These are phyloP conservation scores for Trichosphaerium sp. DNA, from an alignment of 78 protist species.

Conservation along the genomic window DNA sequence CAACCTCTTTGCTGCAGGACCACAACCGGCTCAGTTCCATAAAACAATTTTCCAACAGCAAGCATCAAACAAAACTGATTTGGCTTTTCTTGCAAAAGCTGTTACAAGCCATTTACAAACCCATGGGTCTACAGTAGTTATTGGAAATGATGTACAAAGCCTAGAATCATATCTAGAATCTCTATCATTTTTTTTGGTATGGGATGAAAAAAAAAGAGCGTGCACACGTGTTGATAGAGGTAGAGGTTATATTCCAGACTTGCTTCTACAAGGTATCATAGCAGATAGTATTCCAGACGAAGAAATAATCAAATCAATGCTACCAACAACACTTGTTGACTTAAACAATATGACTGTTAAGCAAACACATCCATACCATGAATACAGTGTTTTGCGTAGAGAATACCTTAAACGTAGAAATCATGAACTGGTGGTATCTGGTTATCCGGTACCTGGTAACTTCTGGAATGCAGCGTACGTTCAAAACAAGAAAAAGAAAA, in stretches of 20 bases:
- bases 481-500: too few relatives aligned
- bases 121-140: neutral
- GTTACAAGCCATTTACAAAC: neutral
- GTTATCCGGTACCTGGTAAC: too few relatives aligned
- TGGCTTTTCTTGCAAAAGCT: neutral
- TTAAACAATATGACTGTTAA: neutral
- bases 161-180: neutral
- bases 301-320: neutral
- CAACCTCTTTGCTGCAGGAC: neutral
- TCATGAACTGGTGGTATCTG: too few relatives aligned
- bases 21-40: neutral
- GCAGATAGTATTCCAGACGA: neutral
- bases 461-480: too few relatives aligned
- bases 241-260: neutral
- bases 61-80: neutral
- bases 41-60: neutral
- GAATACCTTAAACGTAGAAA: neutral
- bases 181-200: neutral
- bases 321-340: neutral
- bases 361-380: slow-evolving; percentile 1
- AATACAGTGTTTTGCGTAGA: neutral
- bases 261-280: neutral
- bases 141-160: neutral
- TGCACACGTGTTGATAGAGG: neutral
- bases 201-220: neutral